Evolutionary conservation across 345 rosid genomes (phyloP), one percentile per base, ranked within the genome.

Genomic region (Eucalyptus erythrocorys): DNA sequence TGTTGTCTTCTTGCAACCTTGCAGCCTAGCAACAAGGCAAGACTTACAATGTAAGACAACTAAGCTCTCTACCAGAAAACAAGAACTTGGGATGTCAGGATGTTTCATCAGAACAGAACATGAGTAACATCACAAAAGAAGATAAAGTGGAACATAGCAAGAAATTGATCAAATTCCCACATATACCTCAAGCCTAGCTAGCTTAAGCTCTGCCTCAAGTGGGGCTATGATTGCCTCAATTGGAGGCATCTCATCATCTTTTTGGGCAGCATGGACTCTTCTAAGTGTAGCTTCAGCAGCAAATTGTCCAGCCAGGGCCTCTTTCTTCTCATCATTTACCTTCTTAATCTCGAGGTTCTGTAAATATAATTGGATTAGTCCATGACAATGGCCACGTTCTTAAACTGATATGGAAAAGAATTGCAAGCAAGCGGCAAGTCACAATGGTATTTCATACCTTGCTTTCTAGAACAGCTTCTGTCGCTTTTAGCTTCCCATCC

Each of bases 211-310:
- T 51, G 94, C 94, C 89, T 93, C 93, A 30, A 93, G 89, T 21
- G 94, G 94, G 47, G 94, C 48, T 47, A 93, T 92, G 80, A 93
- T 93, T 89, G 94, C 94, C 91, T 93, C 94, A 81, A 92, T 93
- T 47, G 94, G 94, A 89, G 94, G 94, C 94, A 93, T 93, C 40
- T 93, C 94, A 59, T 93, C 94, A 61, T 93, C 94, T 88, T 92
- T 93, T 87, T 93, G 93, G 43, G 94, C 94, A 86, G 94, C 93
- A 90, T 93, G 94, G 48, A 91, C 93, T 87, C 94, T 92, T 88
- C 94, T 90, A 87, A 93, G 93, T 6, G 94, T 92, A 61, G 93
- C 94, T 89, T 93, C 94, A 7, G 93, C 94, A 85, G 93, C 93
- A 92, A 92, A 93, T 88, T 93, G 94, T 53, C 93, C 93, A 81